Base-by-base conservation (phyloP, 192 early-diverging fungal species). In the Glomus cerebriforme region DNA sequence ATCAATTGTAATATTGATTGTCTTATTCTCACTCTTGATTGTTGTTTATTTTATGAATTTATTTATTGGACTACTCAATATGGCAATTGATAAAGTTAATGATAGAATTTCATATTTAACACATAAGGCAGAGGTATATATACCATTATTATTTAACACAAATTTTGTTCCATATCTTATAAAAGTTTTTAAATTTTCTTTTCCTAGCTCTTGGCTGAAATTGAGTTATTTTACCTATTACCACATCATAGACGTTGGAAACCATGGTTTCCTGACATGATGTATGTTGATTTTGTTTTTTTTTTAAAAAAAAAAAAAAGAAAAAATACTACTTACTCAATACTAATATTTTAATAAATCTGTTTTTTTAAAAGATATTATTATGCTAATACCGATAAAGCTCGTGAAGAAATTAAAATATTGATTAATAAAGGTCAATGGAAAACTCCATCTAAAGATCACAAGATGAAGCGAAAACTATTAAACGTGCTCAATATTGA, bases 11-110 rank as follows among this genome's bases (percentile, higher is more conserved):
- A 4, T 69, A 9, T 37, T 69, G 31, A 43, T 39, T 7, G 15
- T 69, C 19, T 9, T 34, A 32, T 34, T 69, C 32, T 39, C 67
- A 24, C 19, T 69, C 8, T 39, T 69, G 8, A 39, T 32, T 13
- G 26, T 37, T 9, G 19, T 69, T 34, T 69, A 69, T 32, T 2
- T 69, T 13, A 39, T 69, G 34, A 69, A 69, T 69, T 24, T 69
- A 19, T 69, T 69, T 22, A 69, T 69, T 37, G 34, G 35, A 9
- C 22, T 69, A n/a, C n/a, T 69, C 7, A 69, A 13, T 69, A 13
- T 35, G 2, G 12, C 32, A 69, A 69, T 69, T n/a, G 6, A 37
- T 7, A 69, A 32, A 2, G 37, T 15, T 37, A 32, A 69, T 39
- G 15, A 69, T 37, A 22, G 32, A 31, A 24, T 12, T 7, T 26